Percentiles rank a stretch among this genome's conserved stretches.
Conservation (phyloP, 169 alveolate genomes). For the Plasmodium knowlesi region DNA sequence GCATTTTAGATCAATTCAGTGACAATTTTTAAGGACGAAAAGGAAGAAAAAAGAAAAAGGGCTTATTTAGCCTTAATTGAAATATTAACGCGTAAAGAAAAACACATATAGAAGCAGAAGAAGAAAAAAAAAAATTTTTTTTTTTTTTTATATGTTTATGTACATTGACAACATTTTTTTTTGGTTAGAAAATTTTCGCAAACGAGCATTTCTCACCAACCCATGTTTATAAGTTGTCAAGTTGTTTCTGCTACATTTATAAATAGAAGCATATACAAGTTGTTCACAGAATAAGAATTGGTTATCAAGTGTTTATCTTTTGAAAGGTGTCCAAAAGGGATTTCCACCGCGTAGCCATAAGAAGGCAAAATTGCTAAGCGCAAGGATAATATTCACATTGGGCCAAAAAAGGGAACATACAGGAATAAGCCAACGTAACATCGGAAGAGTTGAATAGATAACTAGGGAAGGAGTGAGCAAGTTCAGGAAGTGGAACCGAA, state of each 20-base stretch:
- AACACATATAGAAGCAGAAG: too few species aligned
- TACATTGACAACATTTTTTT: background rate
- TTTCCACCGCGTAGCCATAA: background rate
- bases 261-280: background rate
- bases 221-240: background rate
- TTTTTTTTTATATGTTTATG: background rate
- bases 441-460: background rate
- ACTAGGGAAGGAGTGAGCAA: background rate
- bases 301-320: background rate
- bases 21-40: background rate
- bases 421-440: background rate
- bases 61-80: background rate
- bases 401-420: background rate
- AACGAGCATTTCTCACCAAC: background rate
- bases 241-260: background rate
- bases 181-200: background rate
- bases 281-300: background rate
- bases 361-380: background rate
- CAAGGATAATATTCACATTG: background rate
- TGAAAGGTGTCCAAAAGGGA: background rate
- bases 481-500: background rate
- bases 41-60: background rate
- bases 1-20: background rate
- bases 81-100: background rate
- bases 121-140: background rate